Evolutionary conservation across 225 moss, liverwort and hornwort species (phyloP).

Genomic region (Polytrichum commune): DNA sequence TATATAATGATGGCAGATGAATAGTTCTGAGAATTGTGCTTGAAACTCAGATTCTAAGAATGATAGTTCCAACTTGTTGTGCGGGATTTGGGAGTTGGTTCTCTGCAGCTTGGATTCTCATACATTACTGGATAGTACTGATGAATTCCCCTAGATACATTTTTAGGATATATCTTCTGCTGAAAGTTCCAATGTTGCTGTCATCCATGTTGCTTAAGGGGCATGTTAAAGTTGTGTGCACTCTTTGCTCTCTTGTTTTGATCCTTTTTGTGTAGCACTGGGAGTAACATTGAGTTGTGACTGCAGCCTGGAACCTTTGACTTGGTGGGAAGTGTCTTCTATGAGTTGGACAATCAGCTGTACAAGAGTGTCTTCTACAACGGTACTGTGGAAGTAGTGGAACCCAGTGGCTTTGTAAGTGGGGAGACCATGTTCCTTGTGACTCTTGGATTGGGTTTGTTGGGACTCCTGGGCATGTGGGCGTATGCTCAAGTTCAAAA

Average conservation of each 20-base stretch:
- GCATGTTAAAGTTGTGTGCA: too few species aligned
- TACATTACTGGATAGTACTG: too few species aligned
- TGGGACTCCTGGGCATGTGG: conserved; percentile 84
- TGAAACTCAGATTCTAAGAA: too few species aligned
- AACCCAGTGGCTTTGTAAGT: conserved; percentile 84
- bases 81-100: too few species aligned
- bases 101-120: too few species aligned
- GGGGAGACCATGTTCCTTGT: conserved; percentile 87
- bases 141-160: too few species aligned
- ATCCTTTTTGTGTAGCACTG: not conserved
- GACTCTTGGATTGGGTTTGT: conserved; percentile 74
- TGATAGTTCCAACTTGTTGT: too few species aligned
- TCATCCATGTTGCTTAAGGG: too few species aligned
- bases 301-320: conserved; percentile 86
- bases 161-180: too few species aligned
- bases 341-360: conserved; percentile 60
- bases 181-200: too few species aligned
- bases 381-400: conserved; percentile 79
- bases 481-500: conserved; percentile 71
- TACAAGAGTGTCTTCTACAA: conserved; percentile 74
- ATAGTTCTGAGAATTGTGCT: too few species aligned
- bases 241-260: not conserved
- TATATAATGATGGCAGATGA: too few species aligned
- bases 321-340: conserved; percentile 76
- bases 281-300: not conserved